phyloP scores from a whole-genome alignment of 208 protist genomes.

The Trypanosoma congolense region DNA sequence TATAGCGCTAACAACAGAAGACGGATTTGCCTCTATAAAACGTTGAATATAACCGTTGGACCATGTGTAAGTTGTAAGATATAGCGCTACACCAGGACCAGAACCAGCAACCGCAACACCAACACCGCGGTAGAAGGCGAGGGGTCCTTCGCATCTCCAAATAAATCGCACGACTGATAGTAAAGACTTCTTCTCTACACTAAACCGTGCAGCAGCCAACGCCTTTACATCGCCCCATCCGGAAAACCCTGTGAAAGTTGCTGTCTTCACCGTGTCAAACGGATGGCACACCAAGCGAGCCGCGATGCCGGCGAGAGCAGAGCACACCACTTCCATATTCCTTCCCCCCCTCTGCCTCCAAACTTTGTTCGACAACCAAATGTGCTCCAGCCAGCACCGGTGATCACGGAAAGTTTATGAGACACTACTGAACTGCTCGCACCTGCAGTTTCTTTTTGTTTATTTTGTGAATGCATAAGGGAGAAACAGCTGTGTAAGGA shows the following conservation, averaged over 20 bases:
- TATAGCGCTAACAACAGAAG: conserved; percentile 1
- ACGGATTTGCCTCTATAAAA: not conserved
- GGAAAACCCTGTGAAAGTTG: conserved; percentile 67
- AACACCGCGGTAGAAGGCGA: conserved; percentile 80
- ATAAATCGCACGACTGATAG: conserved; percentile 24
- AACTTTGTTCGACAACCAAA: too few relatives aligned
- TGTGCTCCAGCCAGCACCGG: too few relatives aligned
- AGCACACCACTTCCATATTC: conserved; percentile 47
- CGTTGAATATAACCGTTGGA: conserved; percentile 23
- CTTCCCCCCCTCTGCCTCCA: not conserved
- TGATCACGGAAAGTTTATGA: too few relatives aligned
- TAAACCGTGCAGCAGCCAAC: too few relatives aligned
- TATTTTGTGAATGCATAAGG: too few relatives aligned
- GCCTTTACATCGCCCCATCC: conserved; percentile 27
- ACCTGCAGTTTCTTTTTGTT: too few relatives aligned
- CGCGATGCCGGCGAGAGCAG: conserved; percentile 51
- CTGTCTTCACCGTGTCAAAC: conserved; percentile 82
- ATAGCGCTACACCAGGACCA: conserved; percentile 72
- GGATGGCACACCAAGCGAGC: conserved; percentile 71
- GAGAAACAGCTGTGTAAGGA: too few relatives aligned
- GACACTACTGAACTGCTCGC: too few relatives aligned
- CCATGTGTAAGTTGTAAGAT: conserved; percentile 69
- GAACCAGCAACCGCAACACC: conserved; percentile 64
- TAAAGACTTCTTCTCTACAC: conserved; percentile 20
- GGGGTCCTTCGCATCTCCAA: conserved; percentile 44